Base-by-base conservation (phyloP, 106 monocot species). In the Amphibolis antarctica region DNA sequence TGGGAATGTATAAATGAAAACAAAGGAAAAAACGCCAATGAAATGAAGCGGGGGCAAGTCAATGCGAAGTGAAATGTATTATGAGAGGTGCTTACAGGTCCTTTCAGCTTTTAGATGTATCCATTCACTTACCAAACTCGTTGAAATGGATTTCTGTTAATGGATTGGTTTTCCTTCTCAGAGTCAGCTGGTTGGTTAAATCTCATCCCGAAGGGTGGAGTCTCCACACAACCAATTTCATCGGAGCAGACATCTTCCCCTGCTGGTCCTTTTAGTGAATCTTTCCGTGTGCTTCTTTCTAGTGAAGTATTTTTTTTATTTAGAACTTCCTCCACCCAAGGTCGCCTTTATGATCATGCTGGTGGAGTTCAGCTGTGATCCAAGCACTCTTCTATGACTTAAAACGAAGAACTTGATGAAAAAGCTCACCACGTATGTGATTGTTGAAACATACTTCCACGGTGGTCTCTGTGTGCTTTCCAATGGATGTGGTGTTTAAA, bases 71-170 rank as follows among this genome's bases (percentile, higher is more conserved):
- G 28, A 56, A 27, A 56, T 56, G 25, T 56, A 30, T 28, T 28
- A 57, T 12, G 28, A 56, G 15, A 26, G 28, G 57, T 57, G 28
- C 28, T 28, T 18, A 57, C 57, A 57, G 57, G 57, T 55, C 57
- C 57, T 57, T 57, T 57, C 14, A 57, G 25, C 26, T 57, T 57
- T 57, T 26, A 28, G 0, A 57, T 57, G 10, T 15, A 57, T 27
- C 0, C 28, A 13, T 57, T 57, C 57, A 26, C 13, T 57, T 9
- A 28, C 27, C 14, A 12, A 30, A 18, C 29, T 28, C 28, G 24
- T 57, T 28, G 57, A 25, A 29, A 57, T 27, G 57, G 57, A 12
- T 57, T 57, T 56, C 29, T 57, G 57, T 57, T 15, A 29, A 56
- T 57, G 57, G 28, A 57, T 26, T 28, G 57, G 12, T 57, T 57